Evolutionary conservation across 805 yeast species (phyloP).

Genomic region (Pichia phayaonensis): DNA sequence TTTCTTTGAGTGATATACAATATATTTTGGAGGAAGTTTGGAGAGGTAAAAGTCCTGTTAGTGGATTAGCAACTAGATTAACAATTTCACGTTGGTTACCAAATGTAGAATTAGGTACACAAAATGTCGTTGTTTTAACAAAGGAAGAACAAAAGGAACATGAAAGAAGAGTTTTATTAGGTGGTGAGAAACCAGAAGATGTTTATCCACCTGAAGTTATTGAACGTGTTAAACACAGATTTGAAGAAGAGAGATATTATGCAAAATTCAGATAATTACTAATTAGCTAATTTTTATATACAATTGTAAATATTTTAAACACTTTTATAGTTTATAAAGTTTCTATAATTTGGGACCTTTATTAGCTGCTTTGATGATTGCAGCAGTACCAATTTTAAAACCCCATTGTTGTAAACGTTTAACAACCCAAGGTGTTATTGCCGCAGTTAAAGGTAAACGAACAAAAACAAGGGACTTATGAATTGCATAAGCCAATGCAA

Average conservation of each 20-base stretch:
- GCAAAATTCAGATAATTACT: slow-evolving; percentile 40
- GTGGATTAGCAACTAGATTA: slow-evolving; percentile 73
- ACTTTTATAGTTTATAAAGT: not conserved
- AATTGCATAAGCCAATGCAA: slow-evolving; percentile 84
- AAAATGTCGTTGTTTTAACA: slow-evolving; percentile 82
- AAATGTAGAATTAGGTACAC: slow-evolving; percentile 49
- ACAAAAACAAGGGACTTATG: slow-evolving; percentile 83
- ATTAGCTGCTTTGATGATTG: not conserved
- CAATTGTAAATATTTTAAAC: not conserved
- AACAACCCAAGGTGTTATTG: slow-evolving; percentile 79
- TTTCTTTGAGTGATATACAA: slow-evolving; percentile 63
- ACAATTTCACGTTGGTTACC: slow-evolving; percentile 85
- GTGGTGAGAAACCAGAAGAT: slow-evolving; percentile 52
- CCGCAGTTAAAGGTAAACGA: slow-evolving; percentile 85
- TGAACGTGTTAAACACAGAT: slow-evolving; percentile 51
- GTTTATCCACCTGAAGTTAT: slow-evolving; percentile 59
- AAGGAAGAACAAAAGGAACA: slow-evolving; percentile 79
- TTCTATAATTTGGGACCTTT: not conserved
- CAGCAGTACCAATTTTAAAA: slow-evolving; percentile 53
- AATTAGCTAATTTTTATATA: slow-evolving; percentile 28
- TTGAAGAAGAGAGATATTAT: slow-evolving; percentile 70
- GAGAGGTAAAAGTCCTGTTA: slow-evolving; percentile 85
- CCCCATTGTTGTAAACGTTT: slow-evolving; percentile 64
- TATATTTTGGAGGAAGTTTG: slow-evolving; percentile 87
- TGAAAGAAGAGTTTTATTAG: slow-evolving; percentile 65